Evolutionary conservation across 306 rosid species (phyloP), one percentile per base, ranked within the genome.

Genomic region (Pyrus communis): DNA sequence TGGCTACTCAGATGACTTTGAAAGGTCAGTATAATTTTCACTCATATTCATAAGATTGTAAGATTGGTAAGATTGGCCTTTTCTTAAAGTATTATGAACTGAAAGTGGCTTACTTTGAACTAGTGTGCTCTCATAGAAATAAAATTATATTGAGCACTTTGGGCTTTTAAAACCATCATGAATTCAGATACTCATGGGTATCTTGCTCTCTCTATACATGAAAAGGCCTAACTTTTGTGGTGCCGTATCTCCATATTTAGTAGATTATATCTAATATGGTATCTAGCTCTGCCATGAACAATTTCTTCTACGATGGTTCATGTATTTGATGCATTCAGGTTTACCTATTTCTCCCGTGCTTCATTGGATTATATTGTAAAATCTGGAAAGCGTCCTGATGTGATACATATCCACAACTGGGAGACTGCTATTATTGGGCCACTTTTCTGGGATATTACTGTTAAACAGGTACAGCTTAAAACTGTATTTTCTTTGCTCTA

Each of bases 1-100:
- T 83, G 98, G 93, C 78, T 93, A 89, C 72, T 75, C 98, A 21
- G 98, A 93, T 80, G 98, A 93, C 87, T 93, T 93, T 81, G 96
- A 93, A 88, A 84, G 98, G 98, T 87, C 31, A 69, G 92, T 84
- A 63, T 30, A 63, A 63, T 64, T 72, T 75, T 12, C 40, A n/a
- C 70, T 67, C 64, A 22, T 22, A 14, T 28, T 62, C 21, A 3
- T 62, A 62, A 62, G 40, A 28, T 30, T 15, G 13, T 25, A 60
- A 60, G 65, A 14, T 28, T 62, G 9, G 7, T 62, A 62, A 62
- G 42, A 28, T 31, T 17, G 15, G 35, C 35, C 9, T 27, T 61
- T 61, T 25, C 21, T 12, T 61, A 25, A 27, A 61, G 66, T 25
- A 11, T 1, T 61, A 31, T 13, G 38, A 27, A 61, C 38, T 25